Percentiles rank a stretch among this genome's conserved stretches.
Conservation (phyloP, 495 filamentous ascomycete species). For the Chaetomidium leptoderma region DNA sequence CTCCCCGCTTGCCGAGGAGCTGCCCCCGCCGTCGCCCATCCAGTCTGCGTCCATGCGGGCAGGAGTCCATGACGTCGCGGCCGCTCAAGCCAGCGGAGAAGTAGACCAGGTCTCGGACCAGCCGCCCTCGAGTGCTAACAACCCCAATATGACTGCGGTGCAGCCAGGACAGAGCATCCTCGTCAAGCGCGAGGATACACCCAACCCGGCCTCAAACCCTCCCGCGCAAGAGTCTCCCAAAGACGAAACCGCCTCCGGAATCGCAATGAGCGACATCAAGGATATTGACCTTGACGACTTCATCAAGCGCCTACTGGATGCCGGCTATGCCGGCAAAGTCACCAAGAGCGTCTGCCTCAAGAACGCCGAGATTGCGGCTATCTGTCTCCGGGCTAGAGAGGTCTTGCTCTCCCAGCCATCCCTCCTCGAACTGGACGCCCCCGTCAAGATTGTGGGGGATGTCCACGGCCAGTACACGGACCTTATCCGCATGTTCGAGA, state of each 20-base stretch:
- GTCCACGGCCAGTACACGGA: constrained; percentile 98
- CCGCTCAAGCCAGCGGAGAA: constrained; percentile 80
- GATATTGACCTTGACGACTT: constrained; percentile 93
- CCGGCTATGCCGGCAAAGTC: constrained; percentile 91
- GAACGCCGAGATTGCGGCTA: constrained; percentile 93
- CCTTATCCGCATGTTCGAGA: constrained; percentile 95
- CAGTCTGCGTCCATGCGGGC: constrained; percentile 64
- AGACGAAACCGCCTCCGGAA: constrained; percentile 37
- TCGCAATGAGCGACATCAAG: constrained; percentile 76
- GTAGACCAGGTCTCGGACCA: constrained; percentile 95
- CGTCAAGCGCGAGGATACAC: constrained; percentile 65
- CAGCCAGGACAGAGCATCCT: constrained; percentile 75
- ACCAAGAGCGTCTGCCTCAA: constrained; percentile 96
- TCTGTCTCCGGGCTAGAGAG: constrained; percentile 82
- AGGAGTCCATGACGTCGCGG: constrained; percentile 72
- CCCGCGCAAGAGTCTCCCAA: constrained; percentile 32
- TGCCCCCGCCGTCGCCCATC: constrained; percentile 86
- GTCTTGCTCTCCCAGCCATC: constrained; percentile 89
- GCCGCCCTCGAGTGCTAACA: constrained; percentile 63
- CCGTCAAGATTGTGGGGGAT: constrained; percentile 98
- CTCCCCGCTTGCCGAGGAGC: constrained; percentile 48
- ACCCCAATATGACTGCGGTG: constrained; percentile 40
- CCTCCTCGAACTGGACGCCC: constrained; percentile 85
- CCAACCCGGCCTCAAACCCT: constrained; percentile 48
- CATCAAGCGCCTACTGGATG: constrained; percentile 90